Evolutionary conservation across 2,329 filamentous ascomycete genomes (phyloP).

Genomic region (Byssochlamys sp.): DNA sequence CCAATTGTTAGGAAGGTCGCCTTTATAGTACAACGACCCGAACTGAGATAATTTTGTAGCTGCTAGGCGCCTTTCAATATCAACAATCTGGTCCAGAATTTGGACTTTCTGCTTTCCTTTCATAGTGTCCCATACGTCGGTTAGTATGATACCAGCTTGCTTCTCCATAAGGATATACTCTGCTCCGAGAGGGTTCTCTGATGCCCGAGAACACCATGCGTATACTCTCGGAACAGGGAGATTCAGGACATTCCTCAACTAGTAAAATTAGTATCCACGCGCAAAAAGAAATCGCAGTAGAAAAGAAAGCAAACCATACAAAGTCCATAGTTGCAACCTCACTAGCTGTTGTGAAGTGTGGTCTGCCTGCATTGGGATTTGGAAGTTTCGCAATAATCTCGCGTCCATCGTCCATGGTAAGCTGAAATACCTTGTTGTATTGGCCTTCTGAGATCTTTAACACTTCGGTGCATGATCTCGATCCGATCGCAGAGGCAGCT

Average conservation of each 20-base stretch:
- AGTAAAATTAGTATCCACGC: too few relatives aligned
- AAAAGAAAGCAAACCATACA: conserved; percentile 7
- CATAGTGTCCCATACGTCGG: conserved; percentile 12
- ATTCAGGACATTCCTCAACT: conserved; percentile 20
- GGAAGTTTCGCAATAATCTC: conserved; percentile 21
- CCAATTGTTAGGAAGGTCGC: too few relatives aligned
- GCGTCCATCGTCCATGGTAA: conserved; percentile 16
- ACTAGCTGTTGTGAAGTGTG: conserved; percentile 18
- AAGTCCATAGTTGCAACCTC: conserved; percentile 22
- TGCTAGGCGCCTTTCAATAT: conserved; percentile 10
- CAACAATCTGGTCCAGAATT: conserved; percentile 10
- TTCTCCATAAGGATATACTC: conserved; percentile 22
- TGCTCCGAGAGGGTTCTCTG: conserved; percentile 18
- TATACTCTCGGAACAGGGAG: conserved; percentile 24
- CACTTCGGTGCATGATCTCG: conserved; percentile 22
- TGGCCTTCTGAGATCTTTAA: conserved; percentile 22
- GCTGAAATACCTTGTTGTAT: conserved; percentile 22
- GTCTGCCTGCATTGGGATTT: conserved; percentile 17
- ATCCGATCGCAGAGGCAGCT: conserved; percentile 21
- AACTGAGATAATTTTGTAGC: conserved; percentile 11
- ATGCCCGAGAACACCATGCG: conserved; percentile 22
- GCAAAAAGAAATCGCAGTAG: not conserved
- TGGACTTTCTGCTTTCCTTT: conserved; percentile 14
- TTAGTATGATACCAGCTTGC: conserved; percentile 3
- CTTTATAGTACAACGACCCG: conserved; percentile 2